Base-by-base conservation (phyloP, 805 yeast genomes). In the Starmera caribaea region DNA sequence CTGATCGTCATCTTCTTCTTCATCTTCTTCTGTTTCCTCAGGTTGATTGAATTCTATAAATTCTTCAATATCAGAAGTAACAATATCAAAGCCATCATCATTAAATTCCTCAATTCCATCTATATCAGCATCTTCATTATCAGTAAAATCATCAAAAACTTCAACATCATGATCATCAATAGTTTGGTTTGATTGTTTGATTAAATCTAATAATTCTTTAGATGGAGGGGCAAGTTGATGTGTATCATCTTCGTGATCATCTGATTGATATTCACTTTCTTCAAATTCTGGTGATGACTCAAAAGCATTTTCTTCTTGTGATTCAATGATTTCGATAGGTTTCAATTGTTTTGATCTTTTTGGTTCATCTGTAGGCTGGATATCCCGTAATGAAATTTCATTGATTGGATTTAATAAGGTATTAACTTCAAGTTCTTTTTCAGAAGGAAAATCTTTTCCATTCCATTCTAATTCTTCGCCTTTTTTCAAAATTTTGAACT, bases 191-290 rank as follows among this genome's bases (percentile, higher is more conserved):
- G 55, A 40, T 24, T 48, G 21, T 34, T 42, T 45, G 31, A 54
- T 54, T 36, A 53, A 30, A 1, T 38, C 48, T 10, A 53, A 21
- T 11, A 54, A 36, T 40, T 52, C 59, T 31, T 43, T 39, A n/a
- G 47, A 47, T 36, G 54, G 54, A 21, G 49, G 45, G 6, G 40
- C 38, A n/a, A 37, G 10, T 30, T 36, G 16, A 11, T 40, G 21
- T 16, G 31, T 31, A n/a, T 41, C 37, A n/a, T 33, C 30, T 16
- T 35, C 32, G 3, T 34, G 29, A 12, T 27, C 17, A 10, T 21
- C 36, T 16, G 38, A 35, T 12, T 27, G 32, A 8, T 30, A 21
- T 7, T 21, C 26, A 7, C 8, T 7, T 21, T 21, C 26, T 21
- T 21, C 9, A 21, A 21, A 21, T 21, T 21, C 26, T 21, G 26